phyloP scores from a whole-genome alignment of 805 yeast genomes.

The Yarrowia osloensis region DNA sequence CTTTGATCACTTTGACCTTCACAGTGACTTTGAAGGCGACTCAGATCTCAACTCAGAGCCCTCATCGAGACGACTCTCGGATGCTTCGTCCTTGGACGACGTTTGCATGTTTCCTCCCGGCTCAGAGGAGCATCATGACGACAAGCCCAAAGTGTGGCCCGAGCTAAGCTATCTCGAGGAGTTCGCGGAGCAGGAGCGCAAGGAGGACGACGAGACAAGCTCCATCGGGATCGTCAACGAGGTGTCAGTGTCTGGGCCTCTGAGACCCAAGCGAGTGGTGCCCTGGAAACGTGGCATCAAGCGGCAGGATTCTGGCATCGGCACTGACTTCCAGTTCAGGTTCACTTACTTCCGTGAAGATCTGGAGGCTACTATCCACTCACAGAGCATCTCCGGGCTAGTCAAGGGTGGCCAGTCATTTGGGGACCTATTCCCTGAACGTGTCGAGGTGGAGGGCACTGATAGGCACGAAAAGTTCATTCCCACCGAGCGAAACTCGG shows the following conservation, averaged over 20 bases:
- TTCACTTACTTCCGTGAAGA: slow-evolving; percentile 93
- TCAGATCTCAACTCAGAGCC: slow-evolving; percentile 53
- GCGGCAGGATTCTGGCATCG: slow-evolving; percentile 28
- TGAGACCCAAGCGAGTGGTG: slow-evolving; percentile 71
- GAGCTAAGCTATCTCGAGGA: slow-evolving; percentile 75
- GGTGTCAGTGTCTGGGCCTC: slow-evolving; percentile 55
- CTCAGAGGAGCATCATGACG: slow-evolving; percentile 37
- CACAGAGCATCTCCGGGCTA: slow-evolving; percentile 83
- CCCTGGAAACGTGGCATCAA: slow-evolving; percentile 58
- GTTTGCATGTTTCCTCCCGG: slow-evolving; percentile 55
- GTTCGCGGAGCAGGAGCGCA: slow-evolving; percentile 69
- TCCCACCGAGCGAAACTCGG: slow-evolving; percentile 26
- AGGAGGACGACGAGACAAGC: slow-evolving; percentile 39
- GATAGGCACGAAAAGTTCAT: slow-evolving; percentile 19
- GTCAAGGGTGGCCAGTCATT: slow-evolving; percentile 62
- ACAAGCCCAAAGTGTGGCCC: slow-evolving; percentile 66
- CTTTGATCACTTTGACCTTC: slow-evolving; percentile 1
- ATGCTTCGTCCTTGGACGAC: slow-evolving; percentile 78
- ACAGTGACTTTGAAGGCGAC: slow-evolving; percentile 23
- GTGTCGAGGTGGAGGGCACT: slow-evolving; percentile 14
- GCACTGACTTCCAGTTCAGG: slow-evolving; percentile 52
- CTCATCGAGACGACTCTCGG: slow-evolving; percentile 57
- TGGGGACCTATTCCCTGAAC: slow-evolving; percentile 57
- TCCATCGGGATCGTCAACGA: slow-evolving; percentile 41
- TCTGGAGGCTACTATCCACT: slow-evolving; percentile 82